phyloP scores from a whole-genome alignment of 306 rosid species.

The barrel medic (Medicago truncatula) region DNA sequence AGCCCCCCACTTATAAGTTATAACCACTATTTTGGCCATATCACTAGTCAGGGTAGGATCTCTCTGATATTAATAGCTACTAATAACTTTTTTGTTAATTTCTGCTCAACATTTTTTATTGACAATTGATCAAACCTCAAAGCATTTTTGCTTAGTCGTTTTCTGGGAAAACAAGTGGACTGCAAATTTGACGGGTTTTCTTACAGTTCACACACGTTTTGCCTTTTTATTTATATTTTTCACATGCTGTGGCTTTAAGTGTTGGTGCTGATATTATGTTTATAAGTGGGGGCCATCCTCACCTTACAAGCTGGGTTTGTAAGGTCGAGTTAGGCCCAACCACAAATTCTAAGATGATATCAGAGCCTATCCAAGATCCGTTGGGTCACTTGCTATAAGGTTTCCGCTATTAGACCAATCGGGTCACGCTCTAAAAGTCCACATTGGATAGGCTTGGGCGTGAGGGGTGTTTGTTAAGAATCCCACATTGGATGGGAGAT shows the following conservation, averaged over 20 bases:
- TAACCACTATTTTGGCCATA: slow-evolving; percentile 1
- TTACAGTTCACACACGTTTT: background rate
- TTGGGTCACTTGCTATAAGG: too few relatives aligned
- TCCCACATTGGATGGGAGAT: too few relatives aligned
- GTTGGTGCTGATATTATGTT: background rate
- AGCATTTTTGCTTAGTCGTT: slow-evolving; percentile 11
- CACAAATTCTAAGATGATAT: too few relatives aligned
- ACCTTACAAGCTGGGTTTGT: too few relatives aligned
- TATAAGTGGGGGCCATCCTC: too few relatives aligned
- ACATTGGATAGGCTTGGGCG: too few relatives aligned
- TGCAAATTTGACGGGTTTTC: slow-evolving; percentile 6
- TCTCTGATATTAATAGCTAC: background rate
- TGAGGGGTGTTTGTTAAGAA: too few relatives aligned
- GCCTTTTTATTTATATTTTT: background rate
- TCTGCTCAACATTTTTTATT: background rate
- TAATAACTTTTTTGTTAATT: background rate
- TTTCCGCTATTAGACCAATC: too few relatives aligned
- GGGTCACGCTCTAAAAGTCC: too few relatives aligned
- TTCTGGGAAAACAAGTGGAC: slow-evolving; percentile 16
- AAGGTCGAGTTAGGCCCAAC: too few relatives aligned
- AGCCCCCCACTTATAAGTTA: background rate
- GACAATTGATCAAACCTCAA: background rate
- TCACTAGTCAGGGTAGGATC: background rate
- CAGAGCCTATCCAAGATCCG: too few relatives aligned
- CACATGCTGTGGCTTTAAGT: slow-evolving; percentile 7